phyloP scores from a whole-genome alignment of 176 grass and related monocot genomes.

The Cocos nucifera region DNA sequence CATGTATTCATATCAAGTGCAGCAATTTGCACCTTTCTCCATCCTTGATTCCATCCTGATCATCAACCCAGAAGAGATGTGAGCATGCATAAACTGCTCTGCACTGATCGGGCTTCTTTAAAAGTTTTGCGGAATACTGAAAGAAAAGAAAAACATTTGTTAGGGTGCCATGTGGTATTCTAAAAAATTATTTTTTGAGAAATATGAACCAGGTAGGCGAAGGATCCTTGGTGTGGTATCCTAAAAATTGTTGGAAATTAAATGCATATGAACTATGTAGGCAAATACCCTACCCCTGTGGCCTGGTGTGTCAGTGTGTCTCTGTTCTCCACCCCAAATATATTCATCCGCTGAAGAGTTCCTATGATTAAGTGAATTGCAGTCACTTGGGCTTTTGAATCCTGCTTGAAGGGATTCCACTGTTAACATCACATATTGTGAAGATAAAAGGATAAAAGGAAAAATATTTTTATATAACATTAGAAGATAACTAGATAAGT shows the following conservation, averaged over 20 bases:
- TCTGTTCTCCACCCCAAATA: slow-evolving; percentile 96
- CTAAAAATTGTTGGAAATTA: no score
- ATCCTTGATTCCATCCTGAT: slow-evolving; percentile 96
- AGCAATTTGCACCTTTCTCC: slow-evolving; percentile 64
- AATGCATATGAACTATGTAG: no score
- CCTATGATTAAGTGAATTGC: slow-evolving; percentile 97
- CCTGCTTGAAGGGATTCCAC: slow-evolving; percentile 35
- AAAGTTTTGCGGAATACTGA: slow-evolving; percentile 96
- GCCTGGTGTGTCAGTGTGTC: slow-evolving; percentile 96
- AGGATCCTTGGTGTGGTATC: no score
- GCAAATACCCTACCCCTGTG: slow-evolving; percentile 78
- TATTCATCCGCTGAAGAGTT: slow-evolving; percentile 85
- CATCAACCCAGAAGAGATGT: slow-evolving; percentile 97
- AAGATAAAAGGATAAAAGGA: not conserved
- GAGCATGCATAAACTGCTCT: slow-evolving; percentile 99
- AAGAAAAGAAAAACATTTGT: slow-evolving; percentile 21
- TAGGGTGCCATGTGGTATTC: no score
- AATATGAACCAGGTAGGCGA: no score
- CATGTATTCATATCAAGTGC: no score
- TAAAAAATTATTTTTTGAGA: no score
- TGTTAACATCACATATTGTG: slow-evolving; percentile 1
- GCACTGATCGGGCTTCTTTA: slow-evolving; percentile 95
- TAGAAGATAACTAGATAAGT: no score
- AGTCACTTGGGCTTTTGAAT: slow-evolving; percentile 98
- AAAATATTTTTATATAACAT: not conserved